Percentiles rank a stretch among this genome's conserved stretches.
phyloP scores from a whole-genome alignment of 768 basidiomycete species.

The Glaciozyma antarctica region DNA sequence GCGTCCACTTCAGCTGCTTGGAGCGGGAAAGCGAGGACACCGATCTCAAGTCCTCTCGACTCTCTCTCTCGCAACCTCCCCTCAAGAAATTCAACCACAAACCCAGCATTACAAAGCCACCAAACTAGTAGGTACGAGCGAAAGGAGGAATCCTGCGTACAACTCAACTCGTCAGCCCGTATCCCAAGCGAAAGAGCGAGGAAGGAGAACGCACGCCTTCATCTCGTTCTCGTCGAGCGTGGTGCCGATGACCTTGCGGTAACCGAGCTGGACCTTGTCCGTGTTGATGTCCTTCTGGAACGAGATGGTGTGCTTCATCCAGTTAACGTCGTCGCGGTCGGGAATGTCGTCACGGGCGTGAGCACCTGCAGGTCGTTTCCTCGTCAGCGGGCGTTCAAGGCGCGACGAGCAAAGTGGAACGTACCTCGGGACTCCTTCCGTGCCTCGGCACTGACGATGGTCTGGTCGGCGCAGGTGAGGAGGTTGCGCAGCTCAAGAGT shows the following conservation, averaged over 20 bases:
- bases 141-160: conserved; percentile 66
- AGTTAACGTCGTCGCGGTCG: conserved; percentile 78
- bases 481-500: conserved; percentile 94
- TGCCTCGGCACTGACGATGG: conserved; percentile 71
- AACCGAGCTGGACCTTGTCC: conserved; percentile 79
- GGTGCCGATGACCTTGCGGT: conserved; percentile 70
- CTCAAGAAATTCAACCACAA: too few species aligned
- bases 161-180: conserved; percentile 46
- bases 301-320: conserved; percentile 61
- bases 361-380: conserved; percentile 51
- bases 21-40: too few species aligned
- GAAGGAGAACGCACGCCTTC: not conserved
- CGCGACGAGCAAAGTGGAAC: not conserved
- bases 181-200: not conserved
- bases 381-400: not conserved
- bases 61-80: too few species aligned
- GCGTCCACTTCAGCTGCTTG: too few species aligned
- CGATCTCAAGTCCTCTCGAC: too few species aligned
- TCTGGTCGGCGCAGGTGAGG: conserved; percentile 89
- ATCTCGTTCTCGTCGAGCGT: conserved; percentile 74
- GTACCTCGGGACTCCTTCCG: conserved; percentile 77
- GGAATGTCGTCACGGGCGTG: conserved; percentile 97
- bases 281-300: conserved; percentile 68
- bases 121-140: conserved; percentile 77
- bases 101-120: not conserved